Percentiles rank a stretch among this genome's conserved stretches.
These are phyloP conservation scores for Fraxinus excelsior DNA, from an alignment of 257 asterid species.

Conservation along the genomic window DNA sequence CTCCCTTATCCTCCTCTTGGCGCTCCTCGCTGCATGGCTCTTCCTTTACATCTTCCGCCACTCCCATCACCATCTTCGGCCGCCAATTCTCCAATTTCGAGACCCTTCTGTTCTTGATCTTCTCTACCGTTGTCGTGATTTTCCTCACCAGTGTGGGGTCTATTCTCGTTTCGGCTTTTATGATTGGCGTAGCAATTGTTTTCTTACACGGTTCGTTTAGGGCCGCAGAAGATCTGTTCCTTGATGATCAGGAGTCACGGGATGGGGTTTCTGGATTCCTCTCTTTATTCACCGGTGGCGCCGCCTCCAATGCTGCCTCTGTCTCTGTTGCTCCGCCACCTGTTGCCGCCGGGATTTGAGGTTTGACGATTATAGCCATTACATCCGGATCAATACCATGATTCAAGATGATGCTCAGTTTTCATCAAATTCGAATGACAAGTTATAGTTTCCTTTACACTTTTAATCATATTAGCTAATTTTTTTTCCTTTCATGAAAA, in stretches of 20 bases:
- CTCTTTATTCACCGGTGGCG: slow-evolving; percentile 46
- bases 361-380: neutral
- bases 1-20: slow-evolving; percentile 54
- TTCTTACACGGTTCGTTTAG: slow-evolving; percentile 65
- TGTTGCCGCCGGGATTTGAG: slow-evolving; percentile 45
- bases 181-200: slow-evolving; percentile 60
- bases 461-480: neutral
- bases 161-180: slow-evolving; percentile 54
- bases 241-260: slow-evolving; percentile 61
- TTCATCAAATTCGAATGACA: neutral
- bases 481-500: neutral
- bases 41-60: slow-evolving; percentile 66
- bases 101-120: slow-evolving; percentile 41
- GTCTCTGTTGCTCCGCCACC: slow-evolving; percentile 22
- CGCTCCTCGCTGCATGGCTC: slow-evolving; percentile 63
- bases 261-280: slow-evolving; percentile 49
- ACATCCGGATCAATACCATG: slow-evolving; percentile 3
- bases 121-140: slow-evolving; percentile 42
- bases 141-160: slow-evolving; percentile 72
- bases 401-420: slow-evolving; percentile 4
- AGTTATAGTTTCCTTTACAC: neutral
- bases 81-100: slow-evolving; percentile 65
- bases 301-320: slow-evolving; percentile 26
- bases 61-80: slow-evolving; percentile 54
- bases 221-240: slow-evolving; percentile 66